phyloP scores from a whole-genome alignment of 2,329 filamentous ascomycete species.

The Colletotrichum scovillei region DNA sequence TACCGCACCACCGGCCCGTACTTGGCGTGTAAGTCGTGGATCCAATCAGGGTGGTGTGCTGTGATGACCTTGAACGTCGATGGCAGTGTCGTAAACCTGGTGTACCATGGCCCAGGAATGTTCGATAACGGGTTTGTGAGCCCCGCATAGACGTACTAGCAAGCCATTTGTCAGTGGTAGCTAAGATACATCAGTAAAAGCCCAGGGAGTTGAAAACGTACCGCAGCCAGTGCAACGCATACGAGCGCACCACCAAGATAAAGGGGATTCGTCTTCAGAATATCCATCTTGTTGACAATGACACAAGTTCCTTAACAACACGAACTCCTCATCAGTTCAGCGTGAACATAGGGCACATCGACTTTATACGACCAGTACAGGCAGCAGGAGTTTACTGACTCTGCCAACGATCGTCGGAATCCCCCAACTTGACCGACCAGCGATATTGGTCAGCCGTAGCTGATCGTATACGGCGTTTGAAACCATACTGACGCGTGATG shows the following conservation, averaged over 20 bases:
- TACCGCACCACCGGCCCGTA: constrained; percentile 32
- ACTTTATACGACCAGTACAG: background rate
- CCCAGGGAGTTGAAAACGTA: background rate
- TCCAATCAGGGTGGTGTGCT: constrained; percentile 14
- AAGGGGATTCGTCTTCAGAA: constrained; percentile 11
- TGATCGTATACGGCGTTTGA: background rate
- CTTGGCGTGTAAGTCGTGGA: constrained; percentile 21
- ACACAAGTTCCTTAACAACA: background rate
- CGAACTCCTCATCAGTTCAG: too few species aligned
- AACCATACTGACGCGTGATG: constrained; percentile 24
- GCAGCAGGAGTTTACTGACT: background rate
- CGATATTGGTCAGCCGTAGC: background rate
- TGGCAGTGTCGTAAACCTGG: constrained; percentile 14
- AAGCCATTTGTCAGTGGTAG: too few species aligned
- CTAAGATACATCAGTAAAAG: too few species aligned
- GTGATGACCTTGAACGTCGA: constrained; percentile 11
- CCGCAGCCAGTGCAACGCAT: constrained; percentile 4
- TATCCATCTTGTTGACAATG: background rate
- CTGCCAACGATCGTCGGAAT: background rate
- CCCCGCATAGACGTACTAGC: constrained; percentile 17
- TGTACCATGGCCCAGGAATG: constrained; percentile 28
- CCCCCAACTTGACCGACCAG: background rate
- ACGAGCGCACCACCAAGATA: constrained; percentile 8
- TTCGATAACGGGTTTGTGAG: constrained; percentile 20
- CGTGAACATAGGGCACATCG: too few species aligned